Conservation (phyloP, 2,329 filamentous ascomycete genomes). For the Diplocarpon rosae region DNA sequence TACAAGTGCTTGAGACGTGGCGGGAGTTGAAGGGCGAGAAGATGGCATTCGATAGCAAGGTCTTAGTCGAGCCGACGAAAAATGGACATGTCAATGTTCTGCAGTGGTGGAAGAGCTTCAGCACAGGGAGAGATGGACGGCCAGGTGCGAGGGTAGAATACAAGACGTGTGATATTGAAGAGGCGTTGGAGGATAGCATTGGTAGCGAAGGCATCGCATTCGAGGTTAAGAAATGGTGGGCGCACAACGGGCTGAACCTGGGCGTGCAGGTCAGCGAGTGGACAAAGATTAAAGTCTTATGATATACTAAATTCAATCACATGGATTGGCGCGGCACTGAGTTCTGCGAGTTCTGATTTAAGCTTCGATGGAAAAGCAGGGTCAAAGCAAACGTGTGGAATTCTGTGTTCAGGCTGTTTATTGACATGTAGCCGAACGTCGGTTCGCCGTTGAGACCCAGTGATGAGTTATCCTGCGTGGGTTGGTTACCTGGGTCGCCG, state of each 20-base stretch:
- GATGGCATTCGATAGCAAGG: slow-evolving; percentile 70
- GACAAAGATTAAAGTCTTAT: slow-evolving; percentile 51
- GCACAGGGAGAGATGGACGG: slow-evolving; percentile 37
- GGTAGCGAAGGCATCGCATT: slow-evolving; percentile 48
- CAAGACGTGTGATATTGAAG: slow-evolving; percentile 90
- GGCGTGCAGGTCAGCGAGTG: slow-evolving; percentile 61
- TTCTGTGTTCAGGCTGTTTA: no score
- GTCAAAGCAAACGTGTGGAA: no score
- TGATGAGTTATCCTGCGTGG: no score
- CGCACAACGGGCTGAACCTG: slow-evolving; percentile 57
- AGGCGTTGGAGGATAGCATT: slow-evolving; percentile 81
- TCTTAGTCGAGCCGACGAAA: slow-evolving; percentile 77
- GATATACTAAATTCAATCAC: not conserved
- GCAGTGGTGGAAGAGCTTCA: slow-evolving; percentile 77
- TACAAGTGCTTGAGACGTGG: slow-evolving; percentile 77
- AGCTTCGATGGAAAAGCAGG: no score
- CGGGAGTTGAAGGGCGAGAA: slow-evolving; percentile 61
- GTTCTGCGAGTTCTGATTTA: no score
- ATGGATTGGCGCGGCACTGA: no score
- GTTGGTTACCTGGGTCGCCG: no score
- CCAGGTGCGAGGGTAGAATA: slow-evolving; percentile 71
- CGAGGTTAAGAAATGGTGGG: slow-evolving; percentile 78
- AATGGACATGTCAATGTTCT: slow-evolving; percentile 75
- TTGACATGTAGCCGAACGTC: no score
- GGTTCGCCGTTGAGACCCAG: no score